Evolutionary conservation across 768 basidiomycete genomes (phyloP).

Genomic region (Leccinum obscurum): DNA sequence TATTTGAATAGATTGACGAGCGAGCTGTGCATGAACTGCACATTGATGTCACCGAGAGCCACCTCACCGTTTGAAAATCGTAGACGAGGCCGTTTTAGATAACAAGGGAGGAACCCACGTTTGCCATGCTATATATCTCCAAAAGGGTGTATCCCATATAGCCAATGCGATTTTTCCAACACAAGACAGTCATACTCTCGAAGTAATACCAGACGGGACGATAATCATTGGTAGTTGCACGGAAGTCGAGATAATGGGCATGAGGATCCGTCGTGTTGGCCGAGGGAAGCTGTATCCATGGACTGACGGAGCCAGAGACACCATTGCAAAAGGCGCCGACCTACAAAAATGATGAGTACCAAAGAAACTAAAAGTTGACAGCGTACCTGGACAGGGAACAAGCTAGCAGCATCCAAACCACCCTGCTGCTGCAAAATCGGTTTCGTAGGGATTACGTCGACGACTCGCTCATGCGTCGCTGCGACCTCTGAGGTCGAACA

Average conservation of each 20-base stretch:
- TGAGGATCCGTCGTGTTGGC: slow-evolving; percentile 76
- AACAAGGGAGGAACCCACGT: slow-evolving; percentile 70
- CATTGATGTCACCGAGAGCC: slow-evolving; percentile 43
- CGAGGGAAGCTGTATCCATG: slow-evolving; percentile 78
- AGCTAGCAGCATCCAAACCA: too few species aligned
- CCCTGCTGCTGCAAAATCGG: too few species aligned
- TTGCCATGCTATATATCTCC: slow-evolving; percentile 72
- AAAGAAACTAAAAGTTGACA: too few species aligned
- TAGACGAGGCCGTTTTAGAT: slow-evolving; percentile 85
- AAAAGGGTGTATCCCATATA: slow-evolving; percentile 80
- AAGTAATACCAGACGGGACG: not conserved
- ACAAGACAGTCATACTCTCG: slow-evolving; percentile 80
- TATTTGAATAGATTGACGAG: slow-evolving; percentile 76
- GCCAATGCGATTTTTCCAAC: slow-evolving; percentile 86
- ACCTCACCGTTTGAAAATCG: slow-evolving; percentile 67
- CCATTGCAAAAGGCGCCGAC: slow-evolving; percentile 90
- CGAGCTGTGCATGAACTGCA: slow-evolving; percentile 65
- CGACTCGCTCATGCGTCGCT: too few species aligned
- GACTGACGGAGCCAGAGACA: slow-evolving; percentile 75
- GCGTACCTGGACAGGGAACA: slow-evolving; percentile 26
- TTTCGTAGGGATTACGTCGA: too few species aligned
- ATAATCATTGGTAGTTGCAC: slow-evolving; percentile 68
- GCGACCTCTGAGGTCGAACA: too few species aligned
- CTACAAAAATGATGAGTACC: too few species aligned
- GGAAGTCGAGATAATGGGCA: slow-evolving; percentile 93